These are phyloP conservation scores for Discostella stelligeroides DNA, from an alignment of 108 stramenopile genomes.

Conservation along the genomic window DNA sequence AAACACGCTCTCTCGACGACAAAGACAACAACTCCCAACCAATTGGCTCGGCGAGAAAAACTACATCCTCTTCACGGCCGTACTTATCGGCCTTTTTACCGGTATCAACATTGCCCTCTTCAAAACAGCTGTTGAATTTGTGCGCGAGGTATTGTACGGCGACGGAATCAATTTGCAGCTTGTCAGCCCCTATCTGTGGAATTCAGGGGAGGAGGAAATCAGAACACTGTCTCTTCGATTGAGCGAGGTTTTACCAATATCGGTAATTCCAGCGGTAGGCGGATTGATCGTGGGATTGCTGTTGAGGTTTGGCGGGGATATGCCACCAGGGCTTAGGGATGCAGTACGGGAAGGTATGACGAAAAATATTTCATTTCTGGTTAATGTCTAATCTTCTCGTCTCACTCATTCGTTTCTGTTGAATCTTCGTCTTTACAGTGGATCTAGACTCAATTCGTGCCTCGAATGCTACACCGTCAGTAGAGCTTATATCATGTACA, in stretches of 20 bases:
- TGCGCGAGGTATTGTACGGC: constrained; percentile 57
- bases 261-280: constrained; percentile 66
- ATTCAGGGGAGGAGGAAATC: constrained; percentile 9
- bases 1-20: not conserved
- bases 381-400: not conserved
- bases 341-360: constrained; percentile 57
- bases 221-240: constrained; percentile 15
- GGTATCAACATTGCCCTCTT: constrained; percentile 69
- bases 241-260: constrained; percentile 32
- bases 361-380: not conserved
- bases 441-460: constrained; percentile 57
- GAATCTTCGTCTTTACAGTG: constrained; percentile 24
- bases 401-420: not conserved
- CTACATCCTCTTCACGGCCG: constrained; percentile 59
- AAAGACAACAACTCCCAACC: constrained; percentile 22
- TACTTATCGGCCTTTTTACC: constrained; percentile 62
- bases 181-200: constrained; percentile 8
- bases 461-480: constrained; percentile 34
- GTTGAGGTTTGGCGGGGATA: constrained; percentile 51
- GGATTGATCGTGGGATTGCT: constrained; percentile 59
- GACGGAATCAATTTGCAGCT: constrained; percentile 32
- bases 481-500: constrained; percentile 24
- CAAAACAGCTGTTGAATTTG: constrained; percentile 69
- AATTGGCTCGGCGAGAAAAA: constrained; percentile 51
- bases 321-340: constrained; percentile 72